Base-by-base conservation (phyloP, 2,329 filamentous ascomycete species). In the Septoria petroselini region DNA sequence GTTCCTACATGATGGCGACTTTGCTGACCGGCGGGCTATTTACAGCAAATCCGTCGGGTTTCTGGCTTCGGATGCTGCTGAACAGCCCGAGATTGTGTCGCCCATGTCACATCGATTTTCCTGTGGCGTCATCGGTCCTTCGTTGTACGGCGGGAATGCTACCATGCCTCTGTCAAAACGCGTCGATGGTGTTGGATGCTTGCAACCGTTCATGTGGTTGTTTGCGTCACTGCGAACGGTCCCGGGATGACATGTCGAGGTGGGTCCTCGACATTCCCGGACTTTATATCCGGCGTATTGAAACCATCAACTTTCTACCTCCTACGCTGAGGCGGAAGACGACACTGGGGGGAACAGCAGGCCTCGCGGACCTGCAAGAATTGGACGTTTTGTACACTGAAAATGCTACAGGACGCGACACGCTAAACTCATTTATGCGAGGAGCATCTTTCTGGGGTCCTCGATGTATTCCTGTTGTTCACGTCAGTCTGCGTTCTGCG, bases 391-490 rank as follows among this genome's bases (percentile, higher is more conserved):
- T 52, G 49, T 52, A 52, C 49, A 52, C 31, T 42, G 41, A 27
- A 42, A 52, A 47, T 48, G 45, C 45, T 48, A 48, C 44, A 48
- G 4, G 15, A 40, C 23, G 23, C 25, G 19, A 40, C 44, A 42
- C 46, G 46, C 45, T 48, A 44, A 46, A 52, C 41, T 41, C 18
- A 31, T 27, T 38, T 40, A 48, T 23, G 30, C 37, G 23, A 95
- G 72, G 8, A 96, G 80, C 91, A 97, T 96, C 65, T 88, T 85
- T 59, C 88, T 78, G 31, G 91, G 91, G 67, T 97, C 93, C 76
- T 97, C 91, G 62, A 97, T 95, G 69, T 87, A 95, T 71, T 96
- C 55, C 55, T 54, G 25, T 37, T 14, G 17, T 39, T 21, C 12
- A 17, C 34, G 15, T 25, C 41, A 25, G 14, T 23, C n/a, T 11